A percentile compares a stretch with the other conserved stretches of the same genome.
Conservation (phyloP, 169 alveolate species). For the Plasmodium knowlesi region DNA sequence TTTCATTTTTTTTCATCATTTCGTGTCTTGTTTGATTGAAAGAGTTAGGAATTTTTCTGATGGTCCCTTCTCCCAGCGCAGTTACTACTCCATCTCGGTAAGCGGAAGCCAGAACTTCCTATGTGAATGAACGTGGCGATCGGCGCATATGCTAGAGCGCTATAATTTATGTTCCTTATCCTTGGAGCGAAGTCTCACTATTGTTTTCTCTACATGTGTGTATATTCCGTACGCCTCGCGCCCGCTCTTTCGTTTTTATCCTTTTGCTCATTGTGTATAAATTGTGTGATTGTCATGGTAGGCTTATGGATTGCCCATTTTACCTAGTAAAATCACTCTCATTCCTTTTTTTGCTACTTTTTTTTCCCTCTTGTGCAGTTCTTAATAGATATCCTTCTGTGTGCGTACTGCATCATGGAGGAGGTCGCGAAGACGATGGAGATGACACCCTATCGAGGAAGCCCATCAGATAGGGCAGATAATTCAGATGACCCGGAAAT, state of each 20-base stretch:
- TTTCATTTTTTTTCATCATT: constrained; percentile 33
- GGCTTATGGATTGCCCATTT: background rate
- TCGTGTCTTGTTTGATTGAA: constrained; percentile 11
- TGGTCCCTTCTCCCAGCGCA: background rate
- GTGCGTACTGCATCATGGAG: constrained; percentile 43
- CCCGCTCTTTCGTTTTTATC: background rate
- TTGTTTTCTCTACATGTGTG: background rate
- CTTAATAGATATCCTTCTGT: constrained; percentile 26
- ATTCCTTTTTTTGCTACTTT: background rate
- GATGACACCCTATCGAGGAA: background rate
- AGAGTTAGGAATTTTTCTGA: background rate
- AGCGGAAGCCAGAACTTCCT: background rate
- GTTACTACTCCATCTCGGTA: constrained; percentile 38
- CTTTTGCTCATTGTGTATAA: background rate
- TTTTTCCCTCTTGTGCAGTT: constrained; percentile 8
- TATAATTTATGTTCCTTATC: background rate
- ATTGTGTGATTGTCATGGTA: background rate
- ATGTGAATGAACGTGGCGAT: background rate
- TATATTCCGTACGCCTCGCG: background rate
- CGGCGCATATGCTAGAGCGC: background rate
- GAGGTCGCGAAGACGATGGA: background rate
- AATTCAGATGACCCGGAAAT: background rate
- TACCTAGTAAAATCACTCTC: background rate
- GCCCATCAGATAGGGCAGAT: background rate
- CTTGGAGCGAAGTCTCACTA: background rate